Percentiles rank a stretch among this genome's conserved stretches.
phyloP scores from a whole-genome alignment of 805 yeast genomes.

The Kazachstania psychrophila region DNA sequence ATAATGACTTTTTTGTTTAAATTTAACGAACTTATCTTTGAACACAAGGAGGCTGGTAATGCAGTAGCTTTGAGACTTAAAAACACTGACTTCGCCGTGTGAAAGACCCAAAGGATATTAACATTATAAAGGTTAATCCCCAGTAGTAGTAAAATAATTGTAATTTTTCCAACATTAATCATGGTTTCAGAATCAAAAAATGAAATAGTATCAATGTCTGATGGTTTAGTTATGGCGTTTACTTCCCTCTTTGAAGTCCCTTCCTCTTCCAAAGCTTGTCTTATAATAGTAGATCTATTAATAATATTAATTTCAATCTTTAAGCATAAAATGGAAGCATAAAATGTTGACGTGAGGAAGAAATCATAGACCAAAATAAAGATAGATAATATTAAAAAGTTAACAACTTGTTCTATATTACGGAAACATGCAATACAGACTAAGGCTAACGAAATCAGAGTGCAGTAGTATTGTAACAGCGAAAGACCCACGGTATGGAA shows the following conservation, averaged over 20 bases:
- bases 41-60: conserved; percentile 31
- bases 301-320: conserved; percentile 84
- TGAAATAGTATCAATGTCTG: conserved; percentile 14
- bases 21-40: conserved; percentile 17
- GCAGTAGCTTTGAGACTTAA: conserved; percentile 10
- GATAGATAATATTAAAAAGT: conserved; percentile 69
- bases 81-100: conserved; percentile 1
- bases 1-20: conserved; percentile 42
- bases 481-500: conserved; percentile 29
- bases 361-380: conserved; percentile 64
- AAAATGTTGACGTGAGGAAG: conserved; percentile 68
- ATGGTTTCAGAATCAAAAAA: conserved; percentile 31
- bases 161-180: conserved; percentile 48
- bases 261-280: conserved; percentile 82
- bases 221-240: conserved; percentile 20
- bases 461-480: conserved; percentile 58
- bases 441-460: conserved; percentile 58
- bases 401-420: conserved; percentile 61
- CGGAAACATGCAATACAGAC: conserved; percentile 53
- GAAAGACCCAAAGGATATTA: conserved; percentile 55
- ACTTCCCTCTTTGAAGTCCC: conserved; percentile 72
- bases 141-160: conserved; percentile 47
- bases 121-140: conserved; percentile 58
- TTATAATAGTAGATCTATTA: conserved; percentile 67
- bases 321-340: conserved; percentile 70